These are phyloP conservation scores for Tuber microsphaerosporum DNA, from an alignment of 495 filamentous ascomycete genomes.

Conservation along the genomic window DNA sequence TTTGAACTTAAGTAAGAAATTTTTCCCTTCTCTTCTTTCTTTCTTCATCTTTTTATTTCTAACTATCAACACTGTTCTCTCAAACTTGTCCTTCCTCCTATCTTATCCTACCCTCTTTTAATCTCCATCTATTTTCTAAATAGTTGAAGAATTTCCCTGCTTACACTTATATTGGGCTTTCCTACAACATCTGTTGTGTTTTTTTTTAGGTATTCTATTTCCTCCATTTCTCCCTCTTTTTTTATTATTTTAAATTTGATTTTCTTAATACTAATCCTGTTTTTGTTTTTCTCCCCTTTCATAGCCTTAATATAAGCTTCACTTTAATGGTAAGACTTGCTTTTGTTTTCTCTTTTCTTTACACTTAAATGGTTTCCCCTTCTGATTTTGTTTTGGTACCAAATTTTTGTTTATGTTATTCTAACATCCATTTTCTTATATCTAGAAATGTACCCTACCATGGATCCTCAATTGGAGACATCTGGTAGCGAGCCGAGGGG, in stretches of 20 bases:
- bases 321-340: not conserved
- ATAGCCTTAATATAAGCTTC: not conserved
- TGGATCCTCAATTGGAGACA: not conserved
- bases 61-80: too few species aligned
- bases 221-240: not conserved
- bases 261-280: too few species aligned
- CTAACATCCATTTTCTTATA: not conserved
- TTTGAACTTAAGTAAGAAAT: too few species aligned
- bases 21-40: too few species aligned
- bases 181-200: not conserved
- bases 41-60: too few species aligned
- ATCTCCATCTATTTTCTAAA: not conserved
- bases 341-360: not conserved
- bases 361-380: not conserved
- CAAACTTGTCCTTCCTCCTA: too few species aligned
- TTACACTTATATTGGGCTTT: not conserved
- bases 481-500: not conserved
- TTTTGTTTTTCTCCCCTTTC: not conserved
- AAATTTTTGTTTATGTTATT: not conserved
- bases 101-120: not conserved
- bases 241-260: not conserved
- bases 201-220: not conserved
- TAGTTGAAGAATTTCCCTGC: not conserved
- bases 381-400: not conserved
- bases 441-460: not conserved